Evolutionary conservation across 2,329 filamentous ascomycete species (phyloP), one percentile per base, ranked within the genome.

Genomic region (Trichoderma brevicompactum): DNA sequence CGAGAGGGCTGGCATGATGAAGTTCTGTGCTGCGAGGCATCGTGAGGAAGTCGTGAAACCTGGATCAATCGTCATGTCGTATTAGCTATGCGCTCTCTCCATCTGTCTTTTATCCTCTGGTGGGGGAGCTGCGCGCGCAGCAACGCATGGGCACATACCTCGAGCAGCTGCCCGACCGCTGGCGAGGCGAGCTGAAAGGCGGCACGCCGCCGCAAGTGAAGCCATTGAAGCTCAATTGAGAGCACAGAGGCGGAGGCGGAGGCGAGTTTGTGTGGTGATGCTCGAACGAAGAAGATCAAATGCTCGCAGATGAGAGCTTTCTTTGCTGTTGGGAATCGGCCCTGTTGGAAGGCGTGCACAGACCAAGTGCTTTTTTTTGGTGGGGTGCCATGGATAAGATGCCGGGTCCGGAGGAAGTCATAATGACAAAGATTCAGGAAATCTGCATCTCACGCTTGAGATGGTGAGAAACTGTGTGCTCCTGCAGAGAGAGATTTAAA

Each of bases 1-100:
- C 68, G 92, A 96, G 69, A 96, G 85, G 46, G 92, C 92, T 32
- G 92, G 92, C 93, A 96, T 96, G 64, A 88, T 91, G 80, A 96
- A 93, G 79, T 94, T 95, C 69, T 93, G 89, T 28, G 92, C 92
- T 56, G 90, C 92, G 71, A 89, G 83, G 72, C 81, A 83, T 71
- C 83, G 80, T 65, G 87, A 79, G 64, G 86, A 87, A 48, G 88
- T 86, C 70, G 85, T 83, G 76, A 91, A 87, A 72, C 85, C 90
- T 92, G 49, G 58, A 46, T n/a, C 15, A 34, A 3, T n/a, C 15
- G 12, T 8, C 36, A 34, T 34, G 6, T 9, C 38, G 19, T 15
- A 40, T 62, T 28, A 62, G 58, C 48, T 7, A 53, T 23, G 28
- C 34, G 1, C 36, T 41, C 17, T 64, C 23, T 53, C 15, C 36